phyloP scores from a whole-genome alignment of 495 filamentous ascomycete species.

The Corynascus novoguineensis region DNA sequence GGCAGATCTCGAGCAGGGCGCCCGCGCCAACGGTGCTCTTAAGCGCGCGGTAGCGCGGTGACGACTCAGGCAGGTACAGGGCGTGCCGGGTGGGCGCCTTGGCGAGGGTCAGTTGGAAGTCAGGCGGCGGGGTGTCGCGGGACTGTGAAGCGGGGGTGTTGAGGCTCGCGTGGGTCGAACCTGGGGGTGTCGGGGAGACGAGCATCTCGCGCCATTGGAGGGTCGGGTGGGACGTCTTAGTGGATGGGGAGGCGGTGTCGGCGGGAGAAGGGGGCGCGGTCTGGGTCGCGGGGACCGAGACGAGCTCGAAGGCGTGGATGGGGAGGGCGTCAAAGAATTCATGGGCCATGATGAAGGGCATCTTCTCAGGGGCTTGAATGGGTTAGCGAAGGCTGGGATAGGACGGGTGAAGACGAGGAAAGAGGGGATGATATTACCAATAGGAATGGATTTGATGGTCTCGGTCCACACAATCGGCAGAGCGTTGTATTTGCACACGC shows the following conservation, averaged over 20 bases:
- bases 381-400: slow-evolving; percentile 6
- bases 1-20: slow-evolving; percentile 79
- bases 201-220: slow-evolving; percentile 84
- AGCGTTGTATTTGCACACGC: slow-evolving; percentile 66
- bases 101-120: slow-evolving; percentile 79
- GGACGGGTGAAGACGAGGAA: slow-evolving; percentile 14
- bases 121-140: slow-evolving; percentile 49
- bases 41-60: slow-evolving; percentile 70
- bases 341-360: slow-evolving; percentile 90
- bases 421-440: no score
- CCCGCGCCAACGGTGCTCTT: slow-evolving; percentile 53
- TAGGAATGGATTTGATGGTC: slow-evolving; percentile 75
- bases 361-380: slow-evolving; percentile 52
- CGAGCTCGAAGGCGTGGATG: slow-evolving; percentile 86
- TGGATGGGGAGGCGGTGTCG: slow-evolving; percentile 42
- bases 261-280: slow-evolving; percentile 36
- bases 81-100: slow-evolving; percentile 72
- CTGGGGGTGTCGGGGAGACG: slow-evolving; percentile 61
- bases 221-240: slow-evolving; percentile 38
- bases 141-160: slow-evolving; percentile 51
- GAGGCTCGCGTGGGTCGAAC: slow-evolving; percentile 40
- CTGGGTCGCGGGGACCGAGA: slow-evolving; percentile 45
- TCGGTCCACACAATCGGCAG: slow-evolving; percentile 84
- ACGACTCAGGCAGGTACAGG: slow-evolving; percentile 77
- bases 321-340: slow-evolving; percentile 99